Evolutionary conservation across 2,329 filamentous ascomycete genomes (phyloP).

Genomic region (Orbilia javanica): DNA sequence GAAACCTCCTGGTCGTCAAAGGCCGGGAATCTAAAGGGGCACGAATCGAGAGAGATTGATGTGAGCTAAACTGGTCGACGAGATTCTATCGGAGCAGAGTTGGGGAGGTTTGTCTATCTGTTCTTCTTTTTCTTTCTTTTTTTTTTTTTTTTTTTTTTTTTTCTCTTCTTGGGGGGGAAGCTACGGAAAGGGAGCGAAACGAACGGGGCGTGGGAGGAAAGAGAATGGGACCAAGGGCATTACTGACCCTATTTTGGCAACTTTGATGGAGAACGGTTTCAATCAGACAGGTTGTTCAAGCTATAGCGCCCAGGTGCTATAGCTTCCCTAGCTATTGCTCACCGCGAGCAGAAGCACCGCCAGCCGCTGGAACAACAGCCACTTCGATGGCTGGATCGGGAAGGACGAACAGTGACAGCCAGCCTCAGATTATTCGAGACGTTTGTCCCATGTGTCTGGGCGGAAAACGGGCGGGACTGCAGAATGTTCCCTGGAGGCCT

Average conservation of each 20-base stretch:
- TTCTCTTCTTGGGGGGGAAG: neutral
- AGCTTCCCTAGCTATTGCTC: constrained; percentile 22
- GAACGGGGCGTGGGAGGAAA: constrained; percentile 17
- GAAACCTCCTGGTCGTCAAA: constrained; percentile 48
- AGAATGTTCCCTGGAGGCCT: neutral
- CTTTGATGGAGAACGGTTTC: constrained; percentile 29
- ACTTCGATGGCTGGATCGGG: constrained; percentile 20
- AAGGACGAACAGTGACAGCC: constrained; percentile 27
- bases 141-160: neutral
- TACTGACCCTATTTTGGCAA: constrained; percentile 58
- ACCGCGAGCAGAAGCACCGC: constrained; percentile 16
- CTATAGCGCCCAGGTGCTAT: constrained; percentile 24
- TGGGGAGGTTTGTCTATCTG: neutral
- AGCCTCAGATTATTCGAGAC: constrained; percentile 12
- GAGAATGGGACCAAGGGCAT: constrained; percentile 12
- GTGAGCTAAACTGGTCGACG: constrained; percentile 29
- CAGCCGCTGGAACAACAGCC: constrained; percentile 16
- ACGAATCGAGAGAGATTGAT: constrained; percentile 1
- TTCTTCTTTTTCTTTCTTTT: neutral
- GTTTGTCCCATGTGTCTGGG: constrained; percentile 1
- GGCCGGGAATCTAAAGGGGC: constrained; percentile 40
- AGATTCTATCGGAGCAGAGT: neutral
- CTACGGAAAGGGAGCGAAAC: constrained; percentile 21
- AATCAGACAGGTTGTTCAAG: constrained; percentile 27
- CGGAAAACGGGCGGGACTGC: too few relatives aligned